Evolutionary conservation across 257 asterid species (phyloP), one percentile per base, ranked within the genome.

Genomic region (Euphrasia confusa): DNA sequence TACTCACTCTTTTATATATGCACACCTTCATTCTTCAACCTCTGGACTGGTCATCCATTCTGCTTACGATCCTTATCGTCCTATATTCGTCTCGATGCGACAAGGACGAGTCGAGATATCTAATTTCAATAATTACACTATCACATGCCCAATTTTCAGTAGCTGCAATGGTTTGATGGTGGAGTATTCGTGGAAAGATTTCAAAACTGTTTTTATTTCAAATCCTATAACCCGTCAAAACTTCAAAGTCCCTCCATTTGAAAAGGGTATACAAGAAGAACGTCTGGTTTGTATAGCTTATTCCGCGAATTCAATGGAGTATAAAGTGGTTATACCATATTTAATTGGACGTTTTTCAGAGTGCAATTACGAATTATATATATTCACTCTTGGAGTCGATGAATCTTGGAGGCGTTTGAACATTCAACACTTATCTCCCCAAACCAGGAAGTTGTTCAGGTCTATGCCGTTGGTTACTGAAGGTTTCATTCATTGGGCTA

Each of bases 251-350:
- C 63, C 63, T 15, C 28, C 14, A 10, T 35, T 58, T 7, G 0
- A 5, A 33, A 1, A 13, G 8, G 1, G 6, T 10, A 6, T 17
- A n/a, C 10, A 2, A 8, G 8, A 26, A 10, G 1, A 26, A 24
- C 0, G 2, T 1, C 7, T 1, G 6, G 9, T 0, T 9, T 17
- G 30, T 35, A 58, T 58, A 15, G 63, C 48, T 3, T 58, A 58
- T 35, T 37, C 63, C n/a, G 7, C n/a, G 48, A 27, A 12, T 58
- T 35, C 49, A 13, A 58, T 32, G 63, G 49, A 32, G 63, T 58
- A 58, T 35, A 58, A 58, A 58, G 63, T 58, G 63, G 47, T 17
- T 45, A 9, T 45, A n/a, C n/a, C n/a, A n/a, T n/a, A n/a, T n/a
- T n/a, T n/a, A n/a, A n/a, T n/a, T n/a, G n/a, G n/a, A n/a, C n/a